These are phyloP conservation scores for Chondrus crispus DNA, from an alignment of 23 red algal species.

Conservation along the genomic window DNA sequence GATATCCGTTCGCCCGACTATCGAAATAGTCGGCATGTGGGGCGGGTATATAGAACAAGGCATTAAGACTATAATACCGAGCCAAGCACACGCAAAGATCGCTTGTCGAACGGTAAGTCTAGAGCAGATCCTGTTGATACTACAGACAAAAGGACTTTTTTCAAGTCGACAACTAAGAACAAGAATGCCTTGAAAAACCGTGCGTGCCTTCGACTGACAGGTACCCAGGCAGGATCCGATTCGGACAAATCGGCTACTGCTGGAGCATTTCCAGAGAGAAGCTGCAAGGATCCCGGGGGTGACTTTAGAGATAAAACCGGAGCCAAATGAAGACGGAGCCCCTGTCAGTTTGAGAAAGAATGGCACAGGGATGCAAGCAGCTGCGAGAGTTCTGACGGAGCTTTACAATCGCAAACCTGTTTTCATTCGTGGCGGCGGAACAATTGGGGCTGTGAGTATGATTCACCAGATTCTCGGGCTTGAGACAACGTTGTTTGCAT, in stretches of 20 bases:
- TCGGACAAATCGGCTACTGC: not conserved
- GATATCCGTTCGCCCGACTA: slow-evolving; percentile 61
- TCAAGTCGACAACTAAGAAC: no score
- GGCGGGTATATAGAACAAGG: slow-evolving; percentile 81
- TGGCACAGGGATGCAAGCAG: slow-evolving; percentile 5
- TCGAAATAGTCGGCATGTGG: slow-evolving; percentile 89
- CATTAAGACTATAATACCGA: slow-evolving; percentile 80
- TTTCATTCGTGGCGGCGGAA: slow-evolving; percentile 61
- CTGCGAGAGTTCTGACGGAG: slow-evolving; percentile 50
- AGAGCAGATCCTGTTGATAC: no score
- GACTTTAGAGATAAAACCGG: slow-evolving; percentile 9
- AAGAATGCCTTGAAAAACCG: no score
- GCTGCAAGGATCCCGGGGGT: slow-evolving; percentile 38
- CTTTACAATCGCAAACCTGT: slow-evolving; percentile 45
- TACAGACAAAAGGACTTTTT: no score
- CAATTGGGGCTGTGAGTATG: slow-evolving; percentile 38
- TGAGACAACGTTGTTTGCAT: slow-evolving; percentile 72
- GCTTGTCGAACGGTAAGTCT: slow-evolving; percentile 24
- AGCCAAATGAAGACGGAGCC: slow-evolving; percentile 35
- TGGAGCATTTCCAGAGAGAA: slow-evolving; percentile 27
- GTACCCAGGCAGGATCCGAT: slow-evolving; percentile 51
- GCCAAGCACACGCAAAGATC: slow-evolving; percentile 71
- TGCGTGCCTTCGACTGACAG: no score
- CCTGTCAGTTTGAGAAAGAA: slow-evolving; percentile 27
- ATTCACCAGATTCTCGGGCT: slow-evolving; percentile 45